Conservation (phyloP, 192 early-diverging fungal species). For the Entomortierella beljakovae region DNA sequence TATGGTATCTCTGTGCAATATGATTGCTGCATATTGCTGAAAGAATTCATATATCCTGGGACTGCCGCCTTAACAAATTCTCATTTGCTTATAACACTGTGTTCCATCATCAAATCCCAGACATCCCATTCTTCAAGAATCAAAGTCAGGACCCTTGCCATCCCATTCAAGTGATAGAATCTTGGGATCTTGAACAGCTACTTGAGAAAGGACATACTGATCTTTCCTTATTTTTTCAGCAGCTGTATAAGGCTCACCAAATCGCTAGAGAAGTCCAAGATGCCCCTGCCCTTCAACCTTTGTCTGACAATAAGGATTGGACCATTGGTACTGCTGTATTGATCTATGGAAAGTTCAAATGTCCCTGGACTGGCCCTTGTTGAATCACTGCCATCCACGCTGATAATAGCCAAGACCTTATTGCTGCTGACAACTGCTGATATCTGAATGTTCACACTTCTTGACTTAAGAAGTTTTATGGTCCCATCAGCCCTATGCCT, state of each 20-base stretch:
- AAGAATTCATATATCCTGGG: background rate
- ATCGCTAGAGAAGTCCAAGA: too few relatives aligned
- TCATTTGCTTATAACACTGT: conserved; percentile 20
- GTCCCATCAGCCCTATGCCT: background rate
- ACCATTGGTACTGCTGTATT: conserved; percentile 12
- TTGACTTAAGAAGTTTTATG: conserved; percentile 6
- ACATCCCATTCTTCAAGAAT: conserved; percentile 14
- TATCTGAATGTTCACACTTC: background rate
- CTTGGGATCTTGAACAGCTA: conserved; percentile 1
- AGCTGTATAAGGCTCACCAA: background rate
- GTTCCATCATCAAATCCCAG: conserved; percentile 9
- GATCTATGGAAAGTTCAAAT: conserved; percentile 10
- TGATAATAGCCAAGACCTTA: conserved; percentile 4
- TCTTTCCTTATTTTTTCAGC: too few relatives aligned
- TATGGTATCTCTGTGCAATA: conserved; percentile 13
- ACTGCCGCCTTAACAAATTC: background rate
- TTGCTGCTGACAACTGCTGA: background rate
- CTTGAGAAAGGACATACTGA: too few relatives aligned
- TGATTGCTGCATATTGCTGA: conserved; percentile 10
- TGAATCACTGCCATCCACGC: background rate
- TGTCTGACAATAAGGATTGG: background rate
- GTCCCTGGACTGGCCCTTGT: conserved; percentile 10
- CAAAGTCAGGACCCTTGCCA: conserved; percentile 12
- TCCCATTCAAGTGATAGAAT: background rate
- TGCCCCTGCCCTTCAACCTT: too few relatives aligned